Evolutionary conservation across 164 flowering plant genomes (phyloP), one percentile per base, ranked within the genome.

Genomic region (Warburgia ugandensis): DNA sequence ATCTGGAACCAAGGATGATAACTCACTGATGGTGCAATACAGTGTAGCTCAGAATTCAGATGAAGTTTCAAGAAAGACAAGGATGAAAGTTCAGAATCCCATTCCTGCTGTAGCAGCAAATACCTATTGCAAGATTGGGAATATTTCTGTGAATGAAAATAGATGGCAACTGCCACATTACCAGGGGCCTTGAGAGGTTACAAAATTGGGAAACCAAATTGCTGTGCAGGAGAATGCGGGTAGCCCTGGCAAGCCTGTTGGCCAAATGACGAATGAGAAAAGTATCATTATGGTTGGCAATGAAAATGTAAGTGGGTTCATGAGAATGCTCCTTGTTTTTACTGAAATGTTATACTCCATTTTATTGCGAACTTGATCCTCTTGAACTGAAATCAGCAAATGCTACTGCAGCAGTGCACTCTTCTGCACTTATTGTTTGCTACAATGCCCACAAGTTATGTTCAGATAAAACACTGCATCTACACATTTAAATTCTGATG

Each of bases 151-250:
- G 32, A 76, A 77, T 73, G 81, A 71, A 36, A 82, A 80, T 70
- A 69, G 77, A 22, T 74, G 86, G 94, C 83, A 76, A 68, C 83
- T 83, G 52, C 71, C 78, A 46, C 77, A 77, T 50, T 75, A 68
- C 72, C 77, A 72, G 69, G 67, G 58, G 29, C 40, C 58, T 25
- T 60, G 62, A 36, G 73, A 71, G 29, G 61, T 58, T 28, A 14
- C 57, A n/a, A 74, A 65, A 48, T 17, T 56, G 16, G 70, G 70
- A 50, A 46, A 38, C 57, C 50, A 35, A 42, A 65, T 63, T 60
- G 29, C 73, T 48, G 27, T 54, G 14, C 69, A 40, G 63, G 72
- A 62, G 42, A 63, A 32, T 50, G 77, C 68, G 21, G 31, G 41
- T 1, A 64, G 29, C 29, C 54, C 46, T 38, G 58, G 45, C 42